Base-by-base conservation (phyloP, 805 yeast species). In the Priceomyces melissophilus region DNA sequence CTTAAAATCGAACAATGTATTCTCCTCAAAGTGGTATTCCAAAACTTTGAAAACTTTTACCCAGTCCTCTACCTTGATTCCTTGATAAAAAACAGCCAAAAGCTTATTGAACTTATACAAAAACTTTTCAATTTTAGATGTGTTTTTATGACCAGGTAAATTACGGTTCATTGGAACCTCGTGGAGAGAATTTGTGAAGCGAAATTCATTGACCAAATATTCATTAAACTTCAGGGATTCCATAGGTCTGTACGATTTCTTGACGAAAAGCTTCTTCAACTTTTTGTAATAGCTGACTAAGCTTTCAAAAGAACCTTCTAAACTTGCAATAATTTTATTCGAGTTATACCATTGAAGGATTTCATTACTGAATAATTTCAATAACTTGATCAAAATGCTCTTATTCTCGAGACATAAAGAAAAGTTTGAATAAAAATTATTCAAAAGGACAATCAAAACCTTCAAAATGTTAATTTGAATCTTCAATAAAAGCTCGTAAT, bases 391-490 rank as follows among this genome's bases (percentile, higher is more conserved):
- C 53, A 87, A 73, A 2, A 75, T 67, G 3, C 69, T 65, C 49
- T 84, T 80, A 52, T 82, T 80, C 10, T 65, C 60, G 45, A 83
- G 55, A 50, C 84, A 87, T 55, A 81, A 84, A 3, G 82, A 73
- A 54, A 90, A 87, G 55, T 87, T 93, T 23, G 76, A 63, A 57
- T 83, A 89, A 55, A 84, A 87, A 49, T 83, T 82, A 35, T 78
- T 73, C 14, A 87, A 78, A 59, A 95, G 73, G 25, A 83, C 75
- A 33, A 80, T 73, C 42, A 88, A 65, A 0, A 88, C 87, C 55
- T 87, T 95, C 44, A 89, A 67, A 26, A 89, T 79, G 31, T 95
- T 95, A 30, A 84, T 71, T 55, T 89, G 93, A 32, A 90, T 85
- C 54, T 82, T 87, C 9, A 84, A 81, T 34, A 87, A 81, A 40